Base-by-base conservation (phyloP, 371 early-diverging fungal genomes). In the Mucor velutinosus region DNA sequence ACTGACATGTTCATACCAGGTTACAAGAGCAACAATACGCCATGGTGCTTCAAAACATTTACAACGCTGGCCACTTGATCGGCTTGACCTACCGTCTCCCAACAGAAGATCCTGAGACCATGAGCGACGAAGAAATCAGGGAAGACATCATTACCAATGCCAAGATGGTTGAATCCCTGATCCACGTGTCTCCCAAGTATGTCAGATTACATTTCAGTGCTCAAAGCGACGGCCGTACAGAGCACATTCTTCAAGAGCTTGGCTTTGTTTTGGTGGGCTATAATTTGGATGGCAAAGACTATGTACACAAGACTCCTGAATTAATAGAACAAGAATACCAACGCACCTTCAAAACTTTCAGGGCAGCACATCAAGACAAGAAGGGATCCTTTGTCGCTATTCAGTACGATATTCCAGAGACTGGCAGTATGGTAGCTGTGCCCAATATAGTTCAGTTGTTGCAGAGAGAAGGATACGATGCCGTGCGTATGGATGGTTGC, bases 81-180 rank as follows among this genome's bases (percentile, higher is more conserved):
- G 87, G 87, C 19, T 84, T 87, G 84, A 85, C 84, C 19, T 87
- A 86, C 62, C 85, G 86, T 33, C 73, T 81, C 45, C 83, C 82
- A 21, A 80, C 75, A 55, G 87, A 87, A 63, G 69, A 77, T 0
- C 76, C 84, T 25, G 70, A 78, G 35, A 51, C 64, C 10, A 68
- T 84, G 73, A 76, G 80, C 8, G 85, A 87, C 41, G 73, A 76
- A 35, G 76, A 86, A 45, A 75, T 85, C 58, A 66, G 68, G 27
- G 58, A 69, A 2, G 86, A 87, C 53, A 81, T 87, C 37, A 81
- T 79, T 68, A 80, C 83, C 47, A 74, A 76, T 27, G 81, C 85
- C n/a, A 67, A 67, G 23, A 76, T 72, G 57, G 80, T 87, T 58
- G 77, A 77, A 58, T 76, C 78, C 0, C 61, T 87, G 43, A 83